A percentile compares a stretch with the other conserved stretches of the same genome.
These are phyloP conservation scores for Rhynchosporium graminicola DNA, from an alignment of 2,329 filamentous ascomycete species.

Conservation along the genomic window DNA sequence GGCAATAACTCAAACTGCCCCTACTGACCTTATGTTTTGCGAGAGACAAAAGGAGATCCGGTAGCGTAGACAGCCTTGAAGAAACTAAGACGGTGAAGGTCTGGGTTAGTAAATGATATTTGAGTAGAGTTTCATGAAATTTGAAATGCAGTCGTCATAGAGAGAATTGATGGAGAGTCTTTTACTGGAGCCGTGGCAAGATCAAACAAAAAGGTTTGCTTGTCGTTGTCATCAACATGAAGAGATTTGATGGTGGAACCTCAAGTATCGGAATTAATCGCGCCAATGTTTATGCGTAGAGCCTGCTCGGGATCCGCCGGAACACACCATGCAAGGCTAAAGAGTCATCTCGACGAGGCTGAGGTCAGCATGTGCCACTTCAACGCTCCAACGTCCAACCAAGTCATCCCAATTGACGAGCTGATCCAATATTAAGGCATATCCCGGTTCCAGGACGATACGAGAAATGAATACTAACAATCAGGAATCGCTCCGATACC, in stretches of 20 bases:
- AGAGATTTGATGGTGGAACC: neutral
- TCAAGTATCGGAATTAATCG: constrained; percentile 11
- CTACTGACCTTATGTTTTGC: too few species aligned
- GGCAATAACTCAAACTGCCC: too few species aligned
- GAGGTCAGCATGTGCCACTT: constrained; percentile 2
- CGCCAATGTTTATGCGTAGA: too few species aligned
- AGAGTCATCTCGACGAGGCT: constrained; percentile 15
- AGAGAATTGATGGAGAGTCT: constrained; percentile 8
- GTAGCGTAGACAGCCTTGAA: neutral
- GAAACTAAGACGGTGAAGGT: neutral
- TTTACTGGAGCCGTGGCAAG: constrained; percentile 13
- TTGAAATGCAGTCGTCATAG: neutral
- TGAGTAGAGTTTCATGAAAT: neutral
- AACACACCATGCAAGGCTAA: neutral
- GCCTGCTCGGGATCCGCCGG: constrained; percentile 9
- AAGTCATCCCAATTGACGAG: constrained; percentile 7
- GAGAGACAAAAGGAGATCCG: neutral
- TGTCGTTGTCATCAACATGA: constrained; percentile 14
- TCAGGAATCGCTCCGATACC: neutral
- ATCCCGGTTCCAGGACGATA: constrained; percentile 5
- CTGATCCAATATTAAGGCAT: neutral
- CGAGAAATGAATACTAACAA: neutral
- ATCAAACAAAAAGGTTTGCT: constrained; percentile 2
- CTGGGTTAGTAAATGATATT: neutral
- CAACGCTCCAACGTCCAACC: neutral